Conservation (phyloP, 345 rosid genomes). For the Erodium maritimum region DNA sequence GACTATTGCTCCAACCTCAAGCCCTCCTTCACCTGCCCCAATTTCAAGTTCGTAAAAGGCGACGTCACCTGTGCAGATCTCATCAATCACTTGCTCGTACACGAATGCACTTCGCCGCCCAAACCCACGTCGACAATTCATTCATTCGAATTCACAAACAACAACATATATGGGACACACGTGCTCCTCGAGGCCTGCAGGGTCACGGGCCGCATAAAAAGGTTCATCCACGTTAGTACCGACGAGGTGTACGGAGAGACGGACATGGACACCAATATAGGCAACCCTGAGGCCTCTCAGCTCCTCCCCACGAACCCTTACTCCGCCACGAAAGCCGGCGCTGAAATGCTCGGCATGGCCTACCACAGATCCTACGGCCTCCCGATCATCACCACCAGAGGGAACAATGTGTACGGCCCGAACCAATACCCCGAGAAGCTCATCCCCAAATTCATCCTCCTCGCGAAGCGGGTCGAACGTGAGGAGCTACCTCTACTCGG, state of each 20-base stretch:
- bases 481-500: slow-evolving; percentile 32
- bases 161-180: slow-evolving; percentile 40
- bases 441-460: slow-evolving; percentile 34
- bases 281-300: slow-evolving; percentile 41
- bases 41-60: slow-evolving; percentile 38
- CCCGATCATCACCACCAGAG: slow-evolving; percentile 39
- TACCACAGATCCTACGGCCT: slow-evolving; percentile 35
- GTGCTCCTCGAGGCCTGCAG: slow-evolving; percentile 41
- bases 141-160: slow-evolving; percentile 38
- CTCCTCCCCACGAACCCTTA: slow-evolving; percentile 40
- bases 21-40: slow-evolving; percentile 20
- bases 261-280: slow-evolving; percentile 30
- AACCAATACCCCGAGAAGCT: slow-evolving; percentile 39
- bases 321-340: slow-evolving; percentile 43
- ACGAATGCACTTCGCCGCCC: slow-evolving; percentile 47
- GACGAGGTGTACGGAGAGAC: slow-evolving; percentile 46
- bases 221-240: slow-evolving; percentile 44
- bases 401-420: slow-evolving; percentile 38
- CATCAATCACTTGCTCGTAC: slow-evolving; percentile 32
- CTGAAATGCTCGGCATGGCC: slow-evolving; percentile 44
- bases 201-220: slow-evolving; percentile 28
- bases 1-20: slow-evolving; percentile 39
- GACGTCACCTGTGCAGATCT: slow-evolving; percentile 34
- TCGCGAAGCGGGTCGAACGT: slow-evolving; percentile 41
- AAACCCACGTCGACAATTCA: slow-evolving; percentile 39